Evolutionary conservation across 441 rosid species (phyloP).

Genomic region (Theobroma grandiflorum): DNA sequence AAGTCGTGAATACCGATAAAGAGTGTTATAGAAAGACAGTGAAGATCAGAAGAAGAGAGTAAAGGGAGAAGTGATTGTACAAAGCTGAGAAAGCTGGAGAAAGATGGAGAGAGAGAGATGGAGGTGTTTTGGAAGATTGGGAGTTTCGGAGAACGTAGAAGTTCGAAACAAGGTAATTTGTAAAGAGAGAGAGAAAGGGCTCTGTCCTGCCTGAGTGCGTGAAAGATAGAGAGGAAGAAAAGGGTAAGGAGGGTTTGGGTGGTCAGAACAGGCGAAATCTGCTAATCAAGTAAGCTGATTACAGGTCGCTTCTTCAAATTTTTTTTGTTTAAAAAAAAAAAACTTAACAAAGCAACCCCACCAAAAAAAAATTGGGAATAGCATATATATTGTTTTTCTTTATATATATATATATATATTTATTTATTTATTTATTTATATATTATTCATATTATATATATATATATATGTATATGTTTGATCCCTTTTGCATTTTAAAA

Average conservation of each 20-base stretch:
- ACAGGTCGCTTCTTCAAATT: not conserved
- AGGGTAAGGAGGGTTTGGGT: conserved; percentile 47
- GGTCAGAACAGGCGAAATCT: conserved; percentile 43
- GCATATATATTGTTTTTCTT: no score
- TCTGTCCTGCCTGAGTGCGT: not conserved
- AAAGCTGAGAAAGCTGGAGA: not conserved
- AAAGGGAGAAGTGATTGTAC: conserved; percentile 16
- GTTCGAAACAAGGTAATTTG: conserved; percentile 25
- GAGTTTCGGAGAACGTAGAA: conserved; percentile 34
- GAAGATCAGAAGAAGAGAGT: conserved; percentile 10
- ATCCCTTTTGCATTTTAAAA: no score
- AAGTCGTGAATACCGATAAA: conserved; percentile 2
- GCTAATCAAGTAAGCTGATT: conserved; percentile 19
- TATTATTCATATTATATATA: no score
- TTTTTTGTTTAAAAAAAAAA: no score
- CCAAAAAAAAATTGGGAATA: no score
- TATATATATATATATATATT: no score
- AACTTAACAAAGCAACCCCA: no score
- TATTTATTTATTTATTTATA: no score
- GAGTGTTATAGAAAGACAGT: conserved; percentile 5
- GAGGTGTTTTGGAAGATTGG: not conserved
- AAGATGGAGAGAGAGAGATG: not conserved
- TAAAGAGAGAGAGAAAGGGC: conserved; percentile 26
- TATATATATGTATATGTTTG: no score
- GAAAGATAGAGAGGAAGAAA: conserved; percentile 16